Evolutionary conservation across 768 basidiomycete species (phyloP).

Genomic region (Pulveroboletus sp.): DNA sequence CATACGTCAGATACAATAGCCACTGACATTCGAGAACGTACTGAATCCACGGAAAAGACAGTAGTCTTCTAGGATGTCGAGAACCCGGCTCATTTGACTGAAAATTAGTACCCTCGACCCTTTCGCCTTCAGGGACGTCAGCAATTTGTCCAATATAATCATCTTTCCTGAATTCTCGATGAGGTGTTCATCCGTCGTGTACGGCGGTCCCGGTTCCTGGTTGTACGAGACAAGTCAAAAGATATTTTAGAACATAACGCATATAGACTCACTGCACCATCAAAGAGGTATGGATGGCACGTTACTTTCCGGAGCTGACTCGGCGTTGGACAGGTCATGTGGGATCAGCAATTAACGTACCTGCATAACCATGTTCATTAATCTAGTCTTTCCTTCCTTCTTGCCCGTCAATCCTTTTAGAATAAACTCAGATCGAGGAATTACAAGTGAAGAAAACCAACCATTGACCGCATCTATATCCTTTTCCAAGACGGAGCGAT

Average conservation of each 20-base stretch:
- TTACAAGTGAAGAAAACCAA: slow-evolving; percentile 25
- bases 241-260: background rate
- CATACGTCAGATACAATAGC: slow-evolving; percentile 1
- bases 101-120: slow-evolving; percentile 97
- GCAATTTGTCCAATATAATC: slow-evolving; percentile 94
- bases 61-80: slow-evolving; percentile 95
- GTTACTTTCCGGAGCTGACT: slow-evolving; percentile 73
- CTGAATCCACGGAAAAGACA: slow-evolving; percentile 89
- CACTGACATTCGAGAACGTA: slow-evolving; percentile 38
- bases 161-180: slow-evolving; percentile 95
- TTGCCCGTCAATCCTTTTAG: slow-evolving; percentile 82
- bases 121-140: slow-evolving; percentile 82
- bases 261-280: slow-evolving; percentile 66
- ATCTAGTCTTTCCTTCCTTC: slow-evolving; percentile 96
- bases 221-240: background rate
- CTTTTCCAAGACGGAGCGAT: slow-evolving; percentile 92
- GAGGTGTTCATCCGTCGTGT: slow-evolving; percentile 96
- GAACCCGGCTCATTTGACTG: slow-evolving; percentile 98
- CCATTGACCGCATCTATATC: slow-evolving; percentile 99
- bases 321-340: background rate
- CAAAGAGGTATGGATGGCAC: slow-evolving; percentile 90
- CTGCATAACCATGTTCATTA: slow-evolving; percentile 99
- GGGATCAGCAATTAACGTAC: slow-evolving; percentile 32
- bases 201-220: slow-evolving; percentile 95
- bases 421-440: background rate